Evolutionary conservation across 75 land plant species (phyloP), one percentile per base, ranked within the genome.

Genomic region (Cupressus sempervirens): DNA sequence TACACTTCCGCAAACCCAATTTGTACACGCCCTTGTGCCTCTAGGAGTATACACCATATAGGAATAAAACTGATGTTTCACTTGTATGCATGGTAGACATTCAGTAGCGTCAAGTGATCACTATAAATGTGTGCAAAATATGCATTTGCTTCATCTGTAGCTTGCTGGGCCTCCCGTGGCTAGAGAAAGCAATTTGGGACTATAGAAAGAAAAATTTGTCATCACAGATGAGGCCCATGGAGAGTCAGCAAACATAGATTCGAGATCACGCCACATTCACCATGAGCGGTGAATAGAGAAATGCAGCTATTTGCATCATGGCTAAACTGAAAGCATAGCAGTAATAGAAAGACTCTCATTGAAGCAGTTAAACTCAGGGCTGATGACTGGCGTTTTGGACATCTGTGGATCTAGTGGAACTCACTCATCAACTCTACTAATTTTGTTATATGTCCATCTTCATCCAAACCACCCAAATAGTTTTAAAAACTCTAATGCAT

Each of bases 121-220:
- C 91, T 88, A 83, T 91, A 91, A 76, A 89, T 85, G 85, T 91
- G 92, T 75, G 88, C 88, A 87, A 91, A 91, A 58, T 87, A 81
- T 74, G 92, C 88, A 68, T 91, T 91, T 81, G 92, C 92, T 91
- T 89, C 92, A 87, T 91, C 92, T 52, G 92, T 91, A 80, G 92
- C 91, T 87, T 91, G 87, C 86, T 91, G 91, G 54, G 92, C 92
- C 35, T 91, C 92, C 86, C 88, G 87, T 82, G 92, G 92, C 48
- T 88, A 87, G 82, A 91, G 88, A 75, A 91, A 91, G 92, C 92
- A 86, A 83, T 91, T 91, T 84, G 92, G 92, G 76, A 91, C 92
- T 91, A 90, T 62, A 80, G 80, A 82, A 89, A 84, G 9, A 90
- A 45, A 80, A 74, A 35, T 84, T 82, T 83, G 85, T 86, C 86